phyloP scores from a whole-genome alignment of 768 basidiomycete species.

The Cystobasidium tubakii region DNA sequence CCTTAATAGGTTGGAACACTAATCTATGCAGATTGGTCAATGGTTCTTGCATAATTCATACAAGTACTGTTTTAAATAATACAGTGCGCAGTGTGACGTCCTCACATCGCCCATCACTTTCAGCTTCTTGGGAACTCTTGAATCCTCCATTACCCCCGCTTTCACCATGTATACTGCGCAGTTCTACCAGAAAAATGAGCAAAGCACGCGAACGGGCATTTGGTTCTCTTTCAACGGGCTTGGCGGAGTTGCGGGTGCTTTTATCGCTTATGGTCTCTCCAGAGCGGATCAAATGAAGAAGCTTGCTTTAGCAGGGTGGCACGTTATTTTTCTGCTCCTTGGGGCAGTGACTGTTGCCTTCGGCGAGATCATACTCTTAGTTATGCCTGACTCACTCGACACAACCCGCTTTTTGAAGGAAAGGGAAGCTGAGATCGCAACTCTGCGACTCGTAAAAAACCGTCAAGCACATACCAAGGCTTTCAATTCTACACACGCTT shows the following conservation, averaged over 20 bases:
- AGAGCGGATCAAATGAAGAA: not conserved
- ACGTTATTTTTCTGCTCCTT: not conserved
- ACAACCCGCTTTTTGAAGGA: not conserved
- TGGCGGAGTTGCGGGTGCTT: slow-evolving; percentile 30
- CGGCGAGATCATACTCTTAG: not conserved
- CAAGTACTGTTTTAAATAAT: too few relatives aligned
- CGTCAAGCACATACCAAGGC: not conserved
- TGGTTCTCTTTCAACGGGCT: slow-evolving; percentile 40
- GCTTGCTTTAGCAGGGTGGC: not conserved
- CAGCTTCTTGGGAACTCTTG: slow-evolving; percentile 34
- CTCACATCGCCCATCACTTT: too few relatives aligned
- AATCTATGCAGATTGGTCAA: too few relatives aligned
- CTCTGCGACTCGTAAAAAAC: not conserved
- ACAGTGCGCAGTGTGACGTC: too few relatives aligned
- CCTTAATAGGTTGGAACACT: too few relatives aligned
- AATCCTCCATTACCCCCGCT: slow-evolving; percentile 24
- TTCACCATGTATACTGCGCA: slow-evolving; percentile 21
- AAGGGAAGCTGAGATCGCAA: not conserved
- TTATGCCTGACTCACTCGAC: not conserved
- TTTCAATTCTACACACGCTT: not conserved
- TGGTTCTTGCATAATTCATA: too few relatives aligned
- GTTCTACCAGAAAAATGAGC: slow-evolving; percentile 33
- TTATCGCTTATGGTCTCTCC: slow-evolving; percentile 32
- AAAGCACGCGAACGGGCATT: slow-evolving; percentile 30
- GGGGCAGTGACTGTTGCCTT: not conserved